Evolutionary conservation across 305 asterid species (phyloP).

Genomic region (Petunia hybrid): DNA sequence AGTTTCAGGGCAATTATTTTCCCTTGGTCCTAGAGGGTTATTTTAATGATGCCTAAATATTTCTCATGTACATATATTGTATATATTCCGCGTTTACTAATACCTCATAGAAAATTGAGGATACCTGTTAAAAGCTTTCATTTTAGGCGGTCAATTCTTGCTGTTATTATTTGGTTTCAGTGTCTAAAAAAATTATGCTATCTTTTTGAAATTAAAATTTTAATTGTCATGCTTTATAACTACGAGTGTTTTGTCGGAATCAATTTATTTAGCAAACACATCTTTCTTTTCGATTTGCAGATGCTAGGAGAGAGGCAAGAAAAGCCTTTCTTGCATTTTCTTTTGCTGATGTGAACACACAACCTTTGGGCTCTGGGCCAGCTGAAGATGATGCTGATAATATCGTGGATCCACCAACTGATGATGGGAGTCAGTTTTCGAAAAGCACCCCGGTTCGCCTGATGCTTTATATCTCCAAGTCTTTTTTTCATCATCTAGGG

Average conservation of each 20-base stretch:
- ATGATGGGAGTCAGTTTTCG: constrained; percentile 53
- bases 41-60: constrained; percentile 19
- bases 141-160: constrained; percentile 10
- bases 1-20: not conserved
- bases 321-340: constrained; percentile 80
- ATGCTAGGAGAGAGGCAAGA: constrained; percentile 78
- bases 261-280: not conserved
- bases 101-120: constrained; percentile 7
- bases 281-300: constrained; percentile 51
- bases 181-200: not conserved
- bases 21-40: not conserved
- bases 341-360: constrained; percentile 44
- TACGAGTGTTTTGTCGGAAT: not conserved
- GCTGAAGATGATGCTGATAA: constrained; percentile 55
- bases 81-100: not conserved
- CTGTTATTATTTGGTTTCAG: not conserved
- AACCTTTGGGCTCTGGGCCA: constrained; percentile 42
- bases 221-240: constrained; percentile 12
- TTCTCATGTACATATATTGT: constrained; percentile 1
- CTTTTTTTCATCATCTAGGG: constrained; percentile 28
- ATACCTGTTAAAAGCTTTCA: constrained; percentile 7
- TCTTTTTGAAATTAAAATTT: constrained; percentile 14
- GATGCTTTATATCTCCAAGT: constrained; percentile 31
- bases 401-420: constrained; percentile 48
- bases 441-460: constrained; percentile 73